These are phyloP conservation scores for Panaeolus cyanescens DNA, from an alignment of 768 basidiomycete species.

Conservation along the genomic window DNA sequence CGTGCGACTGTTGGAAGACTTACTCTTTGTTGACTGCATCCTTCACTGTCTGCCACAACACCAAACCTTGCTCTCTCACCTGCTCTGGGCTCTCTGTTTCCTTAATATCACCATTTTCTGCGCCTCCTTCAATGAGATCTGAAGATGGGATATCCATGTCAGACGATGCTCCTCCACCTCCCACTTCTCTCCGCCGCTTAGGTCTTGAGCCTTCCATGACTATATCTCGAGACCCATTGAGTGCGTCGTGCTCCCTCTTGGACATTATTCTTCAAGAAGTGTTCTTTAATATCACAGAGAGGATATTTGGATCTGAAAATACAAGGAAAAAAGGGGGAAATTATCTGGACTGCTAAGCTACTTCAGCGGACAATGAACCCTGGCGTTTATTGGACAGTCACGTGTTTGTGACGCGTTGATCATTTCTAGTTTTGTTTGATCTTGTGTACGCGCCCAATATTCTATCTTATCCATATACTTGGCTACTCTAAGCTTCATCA, in stretches of 20 bases:
- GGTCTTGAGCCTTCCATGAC: slow-evolving; percentile 41
- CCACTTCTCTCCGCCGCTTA: slow-evolving; percentile 45
- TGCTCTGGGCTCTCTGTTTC: slow-evolving; percentile 32
- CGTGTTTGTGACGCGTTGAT: slow-evolving; percentile 24
- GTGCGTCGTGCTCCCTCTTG: slow-evolving; percentile 40
- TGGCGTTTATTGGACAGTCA: slow-evolving; percentile 16
- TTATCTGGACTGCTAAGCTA: slow-evolving; percentile 18
- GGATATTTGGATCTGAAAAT: slow-evolving; percentile 1
- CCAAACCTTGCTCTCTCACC: slow-evolving; percentile 68
- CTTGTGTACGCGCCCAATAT: slow-evolving; percentile 11
- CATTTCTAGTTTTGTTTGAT: slow-evolving; percentile 3
- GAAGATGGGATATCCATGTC: slow-evolving; percentile 43
- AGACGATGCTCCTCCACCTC: slow-evolving; percentile 27
- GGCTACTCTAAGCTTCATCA: slow-evolving; percentile 53
- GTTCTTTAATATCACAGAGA: neutral
- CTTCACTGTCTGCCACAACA: slow-evolving; percentile 77
- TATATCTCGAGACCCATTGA: slow-evolving; percentile 32
- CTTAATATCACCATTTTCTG: slow-evolving; percentile 17
- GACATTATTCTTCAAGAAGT: slow-evolving; percentile 27
- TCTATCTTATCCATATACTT: neutral
- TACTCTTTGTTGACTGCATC: slow-evolving; percentile 88
- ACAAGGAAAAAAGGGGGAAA: slow-evolving; percentile 5
- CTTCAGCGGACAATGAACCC: slow-evolving; percentile 12
- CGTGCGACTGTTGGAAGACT: slow-evolving; percentile 41
- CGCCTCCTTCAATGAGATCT: slow-evolving; percentile 28